Conservation (phyloP, 768 basidiomycete species). For the Boletus insuetus region DNA sequence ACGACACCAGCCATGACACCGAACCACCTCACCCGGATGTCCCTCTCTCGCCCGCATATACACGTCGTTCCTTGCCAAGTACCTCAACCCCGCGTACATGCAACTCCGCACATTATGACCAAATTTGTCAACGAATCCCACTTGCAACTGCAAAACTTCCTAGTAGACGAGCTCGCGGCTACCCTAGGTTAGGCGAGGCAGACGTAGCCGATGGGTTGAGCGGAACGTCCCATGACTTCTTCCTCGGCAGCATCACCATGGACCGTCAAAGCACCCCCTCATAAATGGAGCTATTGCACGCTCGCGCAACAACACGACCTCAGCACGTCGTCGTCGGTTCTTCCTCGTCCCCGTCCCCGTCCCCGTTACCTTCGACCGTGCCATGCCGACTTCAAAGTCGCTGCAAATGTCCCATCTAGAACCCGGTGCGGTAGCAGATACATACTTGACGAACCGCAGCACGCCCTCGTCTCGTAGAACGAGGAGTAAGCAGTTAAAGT, state of each 20-base stretch:
- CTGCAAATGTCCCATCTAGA: constrained; percentile 92
- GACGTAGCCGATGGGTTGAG: constrained; percentile 66
- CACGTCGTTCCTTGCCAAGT: constrained; percentile 76
- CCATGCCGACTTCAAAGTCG: constrained; percentile 89
- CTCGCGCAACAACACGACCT: constrained; percentile 33
- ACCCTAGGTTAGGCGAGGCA: constrained; percentile 61
- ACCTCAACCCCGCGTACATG: constrained; percentile 89
- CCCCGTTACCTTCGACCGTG: constrained; percentile 60
- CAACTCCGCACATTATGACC: constrained; percentile 73
- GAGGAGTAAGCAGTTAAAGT: constrained; percentile 85
- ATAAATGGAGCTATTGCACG: constrained; percentile 90
- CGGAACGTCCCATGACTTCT: too few relatives aligned
- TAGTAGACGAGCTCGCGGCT: constrained; percentile 62
- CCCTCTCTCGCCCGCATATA: constrained; percentile 55
- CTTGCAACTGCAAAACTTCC: constrained; percentile 86
- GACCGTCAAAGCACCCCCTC: constrained; percentile 82
- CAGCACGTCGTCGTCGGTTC: neutral
- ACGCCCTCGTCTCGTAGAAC: constrained; percentile 92
- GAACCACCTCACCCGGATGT: constrained; percentile 51
- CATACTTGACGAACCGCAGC: constrained; percentile 94
- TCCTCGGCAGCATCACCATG: constrained; percentile 51
- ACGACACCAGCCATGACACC: constrained; percentile 32
- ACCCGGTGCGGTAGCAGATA: constrained; percentile 84
- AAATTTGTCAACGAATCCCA: constrained; percentile 87
- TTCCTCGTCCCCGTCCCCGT: constrained; percentile 34